These are phyloP conservation scores for Suhomyces bribrorum DNA, from an alignment of 1,139 yeast genomes.

Conservation along the genomic window DNA sequence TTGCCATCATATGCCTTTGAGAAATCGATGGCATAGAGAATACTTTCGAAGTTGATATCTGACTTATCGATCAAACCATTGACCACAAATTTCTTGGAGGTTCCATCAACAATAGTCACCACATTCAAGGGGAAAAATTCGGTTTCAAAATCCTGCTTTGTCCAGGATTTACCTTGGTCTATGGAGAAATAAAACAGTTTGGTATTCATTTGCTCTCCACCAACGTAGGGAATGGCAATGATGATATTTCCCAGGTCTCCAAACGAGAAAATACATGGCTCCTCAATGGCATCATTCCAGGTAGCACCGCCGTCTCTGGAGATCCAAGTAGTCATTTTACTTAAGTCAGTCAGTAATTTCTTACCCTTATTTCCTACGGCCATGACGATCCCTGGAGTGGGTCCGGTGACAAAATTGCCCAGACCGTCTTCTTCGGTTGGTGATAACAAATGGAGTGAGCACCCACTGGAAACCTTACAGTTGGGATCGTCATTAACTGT, in stretches of 20 bases:
- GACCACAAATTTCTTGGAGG: slow-evolving; percentile 62
- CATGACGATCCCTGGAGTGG: slow-evolving; percentile 72
- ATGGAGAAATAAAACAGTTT: slow-evolving; percentile 56
- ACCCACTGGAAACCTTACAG: slow-evolving; percentile 47
- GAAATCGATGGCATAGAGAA: slow-evolving; percentile 59
- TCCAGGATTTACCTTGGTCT: slow-evolving; percentile 77
- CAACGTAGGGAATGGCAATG: slow-evolving; percentile 55
- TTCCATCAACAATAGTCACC: slow-evolving; percentile 72
- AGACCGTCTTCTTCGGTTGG: slow-evolving; percentile 54
- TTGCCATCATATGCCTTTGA: slow-evolving; percentile 54
- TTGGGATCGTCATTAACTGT: slow-evolving; percentile 45
- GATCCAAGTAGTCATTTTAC: slow-evolving; percentile 51
- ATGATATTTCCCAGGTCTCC: slow-evolving; percentile 84
- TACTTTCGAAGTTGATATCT: slow-evolving; percentile 18
- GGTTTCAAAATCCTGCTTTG: slow-evolving; percentile 48
- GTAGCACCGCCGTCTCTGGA: slow-evolving; percentile 79
- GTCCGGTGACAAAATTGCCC: slow-evolving; percentile 58
- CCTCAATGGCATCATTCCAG: slow-evolving; percentile 62
- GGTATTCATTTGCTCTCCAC: slow-evolving; percentile 16
- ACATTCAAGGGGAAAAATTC: slow-evolving; percentile 48
- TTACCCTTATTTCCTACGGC: slow-evolving; percentile 59
- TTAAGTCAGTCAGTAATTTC: slow-evolving; percentile 22
- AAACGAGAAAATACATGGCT: slow-evolving; percentile 59
- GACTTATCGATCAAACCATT: slow-evolving; percentile 43
- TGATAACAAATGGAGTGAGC: slow-evolving; percentile 59